Percentiles rank a stretch among this genome's conserved stretches.
phyloP scores from a whole-genome alignment of 345 rosid genomes.

The Eucalyptus polyanthemos region DNA sequence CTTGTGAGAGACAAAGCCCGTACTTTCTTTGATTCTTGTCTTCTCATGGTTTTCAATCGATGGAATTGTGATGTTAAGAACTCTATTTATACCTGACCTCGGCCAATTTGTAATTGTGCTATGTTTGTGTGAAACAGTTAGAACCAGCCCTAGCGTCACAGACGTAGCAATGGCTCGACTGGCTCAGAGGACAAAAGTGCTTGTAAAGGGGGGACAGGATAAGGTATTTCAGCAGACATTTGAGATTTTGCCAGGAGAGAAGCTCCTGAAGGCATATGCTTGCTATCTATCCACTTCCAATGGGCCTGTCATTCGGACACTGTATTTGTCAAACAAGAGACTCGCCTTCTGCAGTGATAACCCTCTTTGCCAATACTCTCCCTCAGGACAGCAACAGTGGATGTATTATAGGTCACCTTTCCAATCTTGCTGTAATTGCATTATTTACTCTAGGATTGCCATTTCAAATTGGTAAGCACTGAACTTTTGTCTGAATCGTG shows the following conservation, averaged over 20 bases:
- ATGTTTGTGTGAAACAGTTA: neutral
- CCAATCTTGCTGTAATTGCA: neutral
- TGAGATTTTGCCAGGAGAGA: neutral
- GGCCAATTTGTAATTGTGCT: neutral
- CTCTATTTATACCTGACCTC: neutral
- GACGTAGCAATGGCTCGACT: neutral
- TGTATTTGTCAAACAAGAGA: neutral
- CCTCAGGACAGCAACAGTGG: constrained; percentile 39
- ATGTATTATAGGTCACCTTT: constrained; percentile 47
- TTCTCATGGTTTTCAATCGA: no score
- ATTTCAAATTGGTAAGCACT: no score
- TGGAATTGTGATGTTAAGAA: no score
- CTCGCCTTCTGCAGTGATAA: constrained; percentile 44
- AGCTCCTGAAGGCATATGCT: neutral
- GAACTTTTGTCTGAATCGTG: no score
- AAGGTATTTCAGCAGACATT: neutral
- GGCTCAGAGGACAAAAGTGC: neutral
- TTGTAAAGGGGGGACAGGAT: neutral
- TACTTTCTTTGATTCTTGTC: neutral
- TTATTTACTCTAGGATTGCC: neutral
- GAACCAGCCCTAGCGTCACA: neutral
- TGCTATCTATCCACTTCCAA: neutral
- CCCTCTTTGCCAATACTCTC: constrained; percentile 32
- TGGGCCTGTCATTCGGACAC: neutral
- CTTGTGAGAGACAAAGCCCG: neutral